A percentile compares a stretch with the other conserved stretches of the same genome.
These are phyloP conservation scores for Bassia scoparia DNA, from an alignment of 148 eudicot genomes.

Conservation along the genomic window DNA sequence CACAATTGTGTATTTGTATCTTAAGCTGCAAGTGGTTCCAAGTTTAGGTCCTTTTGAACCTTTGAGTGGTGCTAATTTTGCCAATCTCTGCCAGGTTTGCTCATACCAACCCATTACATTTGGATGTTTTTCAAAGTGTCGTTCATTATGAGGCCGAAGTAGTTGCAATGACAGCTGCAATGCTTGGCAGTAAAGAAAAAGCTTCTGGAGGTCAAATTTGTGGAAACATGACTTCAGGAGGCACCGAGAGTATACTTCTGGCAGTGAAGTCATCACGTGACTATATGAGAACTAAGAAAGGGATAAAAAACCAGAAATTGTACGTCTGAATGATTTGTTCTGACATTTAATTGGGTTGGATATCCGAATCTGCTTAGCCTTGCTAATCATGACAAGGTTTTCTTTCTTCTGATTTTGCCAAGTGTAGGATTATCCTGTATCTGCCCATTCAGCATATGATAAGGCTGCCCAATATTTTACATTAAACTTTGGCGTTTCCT, in stretches of 20 bases:
- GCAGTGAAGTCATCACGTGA: slow-evolving; percentile 96
- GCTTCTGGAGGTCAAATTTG: slow-evolving; percentile 86
- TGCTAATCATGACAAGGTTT: slow-evolving; percentile 6
- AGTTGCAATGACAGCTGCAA: slow-evolving; percentile 91
- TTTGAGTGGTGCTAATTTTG: not conserved
- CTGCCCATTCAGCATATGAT: slow-evolving; percentile 99
- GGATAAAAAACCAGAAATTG: slow-evolving; percentile 86
- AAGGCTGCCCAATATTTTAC: slow-evolving; percentile 93
- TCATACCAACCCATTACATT: slow-evolving; percentile 95
- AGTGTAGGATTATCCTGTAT: slow-evolving; percentile 79
- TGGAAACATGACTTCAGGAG: slow-evolving; percentile 99
- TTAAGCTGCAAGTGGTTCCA: not conserved
- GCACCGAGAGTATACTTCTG: slow-evolving; percentile 91
- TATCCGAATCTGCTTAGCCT: not conserved
- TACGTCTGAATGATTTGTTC: slow-evolving; percentile 27
- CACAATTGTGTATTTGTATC: not conserved
- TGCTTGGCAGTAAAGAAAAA: slow-evolving; percentile 79
- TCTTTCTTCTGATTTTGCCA: slow-evolving; percentile 21
- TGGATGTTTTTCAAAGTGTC: slow-evolving; percentile 88
- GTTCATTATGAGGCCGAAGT: slow-evolving; percentile 87
- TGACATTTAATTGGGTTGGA: slow-evolving; percentile 5
- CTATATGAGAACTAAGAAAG: slow-evolving; percentile 77
- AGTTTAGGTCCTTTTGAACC: not conserved
- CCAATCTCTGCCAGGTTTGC: slow-evolving; percentile 65
- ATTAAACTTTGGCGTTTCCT: slow-evolving; percentile 88